Evolutionary conservation across 345 rosid genomes (phyloP).

Genomic region (Nasturtium officinale): DNA sequence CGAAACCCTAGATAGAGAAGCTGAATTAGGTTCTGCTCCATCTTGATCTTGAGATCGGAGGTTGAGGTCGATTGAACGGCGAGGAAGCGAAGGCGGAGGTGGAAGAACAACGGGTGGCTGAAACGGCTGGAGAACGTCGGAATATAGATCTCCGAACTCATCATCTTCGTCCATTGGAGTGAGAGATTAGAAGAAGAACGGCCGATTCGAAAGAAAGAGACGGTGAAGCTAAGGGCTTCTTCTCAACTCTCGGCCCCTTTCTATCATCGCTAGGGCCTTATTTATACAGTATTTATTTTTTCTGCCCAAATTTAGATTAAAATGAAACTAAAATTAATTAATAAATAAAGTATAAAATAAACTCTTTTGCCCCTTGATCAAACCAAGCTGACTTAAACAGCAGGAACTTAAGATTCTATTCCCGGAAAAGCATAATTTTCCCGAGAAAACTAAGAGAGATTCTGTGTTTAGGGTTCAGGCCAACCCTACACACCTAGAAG

Average conservation of each 20-base stretch:
- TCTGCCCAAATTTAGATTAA: constrained; percentile 22
- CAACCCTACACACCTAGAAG: not conserved
- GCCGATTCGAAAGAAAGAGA: constrained; percentile 32
- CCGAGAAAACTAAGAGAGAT: not conserved
- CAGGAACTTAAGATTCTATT: too few relatives aligned
- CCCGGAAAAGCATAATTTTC: constrained; percentile 20
- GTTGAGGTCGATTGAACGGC: constrained; percentile 68
- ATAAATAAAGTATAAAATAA: not conserved
- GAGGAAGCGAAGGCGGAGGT: constrained; percentile 41
- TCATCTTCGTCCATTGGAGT: constrained; percentile 88
- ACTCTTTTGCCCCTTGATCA: too few relatives aligned
- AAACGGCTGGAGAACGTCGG: constrained; percentile 75
- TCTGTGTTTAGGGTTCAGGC: constrained; percentile 38
- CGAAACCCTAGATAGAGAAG: constrained; percentile 53
- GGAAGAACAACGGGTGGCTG: constrained; percentile 44
- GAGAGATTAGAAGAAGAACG: constrained; percentile 25
- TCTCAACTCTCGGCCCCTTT: constrained; percentile 28
- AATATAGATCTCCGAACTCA: constrained; percentile 98
- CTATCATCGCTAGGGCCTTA: constrained; percentile 19
- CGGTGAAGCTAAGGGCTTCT: constrained; percentile 45
- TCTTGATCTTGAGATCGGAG: constrained; percentile 43
- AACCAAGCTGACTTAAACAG: too few relatives aligned
- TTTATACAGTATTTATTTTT: constrained; percentile 13
- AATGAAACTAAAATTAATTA: too few relatives aligned
- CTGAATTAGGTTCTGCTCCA: constrained; percentile 33